phyloP scores from a whole-genome alignment of 495 filamentous ascomycete genomes.

The Aspergillus sclerotiicarbonarius region DNA sequence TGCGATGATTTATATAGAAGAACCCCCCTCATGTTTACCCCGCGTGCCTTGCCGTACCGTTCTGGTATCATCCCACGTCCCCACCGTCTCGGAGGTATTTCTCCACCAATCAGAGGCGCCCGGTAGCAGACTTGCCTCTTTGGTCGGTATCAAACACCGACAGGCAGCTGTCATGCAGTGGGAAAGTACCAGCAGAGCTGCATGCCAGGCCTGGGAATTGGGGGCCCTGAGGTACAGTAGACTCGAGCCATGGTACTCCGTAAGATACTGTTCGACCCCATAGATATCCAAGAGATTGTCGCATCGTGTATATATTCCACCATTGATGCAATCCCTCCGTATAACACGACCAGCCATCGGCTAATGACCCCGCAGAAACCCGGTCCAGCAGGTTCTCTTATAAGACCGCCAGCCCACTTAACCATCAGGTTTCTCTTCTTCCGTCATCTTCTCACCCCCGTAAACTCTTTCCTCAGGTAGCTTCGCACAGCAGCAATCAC shows the following conservation, averaged over 20 bases:
- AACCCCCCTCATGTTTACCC: conserved; percentile 7
- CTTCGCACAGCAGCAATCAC: conserved; percentile 8
- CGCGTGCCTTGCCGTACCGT: background rate
- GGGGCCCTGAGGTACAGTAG: background rate
- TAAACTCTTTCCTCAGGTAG: conserved; percentile 12
- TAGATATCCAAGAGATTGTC: background rate
- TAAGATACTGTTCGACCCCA: background rate
- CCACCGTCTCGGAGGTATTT: conserved; percentile 6
- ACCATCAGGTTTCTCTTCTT: conserved; percentile 3
- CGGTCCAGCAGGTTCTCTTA: conserved; percentile 17
- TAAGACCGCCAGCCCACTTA: background rate
- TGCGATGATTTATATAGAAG: background rate
- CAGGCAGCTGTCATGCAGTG: background rate
- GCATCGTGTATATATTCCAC: background rate
- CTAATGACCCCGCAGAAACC: conserved; percentile 23
- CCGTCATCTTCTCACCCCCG: conserved; percentile 4
- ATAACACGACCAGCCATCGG: conserved; percentile 27
- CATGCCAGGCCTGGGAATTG: background rate
- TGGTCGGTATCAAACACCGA: background rate
- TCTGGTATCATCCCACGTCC: background rate
- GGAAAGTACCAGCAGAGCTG: background rate
- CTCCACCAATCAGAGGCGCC: conserved; percentile 15
- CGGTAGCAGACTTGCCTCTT: background rate
- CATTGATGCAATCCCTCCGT: background rate
- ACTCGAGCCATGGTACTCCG: background rate